Base-by-base conservation (phyloP, 2,329 filamentous ascomycete species). In the Fusarium nurragi region DNA sequence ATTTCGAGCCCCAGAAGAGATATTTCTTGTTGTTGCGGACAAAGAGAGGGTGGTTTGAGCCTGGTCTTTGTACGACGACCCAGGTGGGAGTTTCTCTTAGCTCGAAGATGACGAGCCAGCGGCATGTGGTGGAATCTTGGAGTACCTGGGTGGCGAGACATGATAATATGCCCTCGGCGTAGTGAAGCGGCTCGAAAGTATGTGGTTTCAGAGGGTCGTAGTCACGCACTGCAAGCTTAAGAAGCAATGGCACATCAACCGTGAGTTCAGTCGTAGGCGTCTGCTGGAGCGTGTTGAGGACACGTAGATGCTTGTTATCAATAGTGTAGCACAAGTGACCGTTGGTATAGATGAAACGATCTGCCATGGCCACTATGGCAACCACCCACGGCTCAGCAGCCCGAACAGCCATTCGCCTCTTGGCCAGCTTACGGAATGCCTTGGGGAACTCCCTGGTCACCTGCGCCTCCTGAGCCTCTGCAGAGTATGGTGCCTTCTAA, bases 1-100 rank as follows among this genome's bases (percentile, higher is more conserved):
- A 87, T 73, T 88, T 85, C 0, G 87, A 89, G 6, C 89, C 90
- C 66, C 86, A 90, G 69, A 88, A 90, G 4, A 93, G 79, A 72
- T 85, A 88, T 2, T 81, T 70, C 2, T 74, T 69, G 57, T 87
- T 86, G 61, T 92, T 90, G 11, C 90, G 84, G 4, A 90, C 88
- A 73, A 93, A 91, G 3, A 93, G 76, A 59, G 84, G 87, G 25
- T 80, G 77, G 3, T 79, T 80, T 23, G 82, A 83, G 16, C 77
- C 70, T 37, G 88, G 74, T 43, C 54, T 76, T 28, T 73, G 73
- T 14, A 73, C 75, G 13, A 82, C 74, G 3, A 86, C 68, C 16
- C 87, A 61, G 6, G 72, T 71, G 50, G 71, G 67, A 82, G 73
- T 54, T 83, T 79, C 56, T 86, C 79, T 8, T 39, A 64, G 40